Evolutionary conservation across 306 rosid species (phyloP).

Genomic region (Sphenostylis stenocarpa): DNA sequence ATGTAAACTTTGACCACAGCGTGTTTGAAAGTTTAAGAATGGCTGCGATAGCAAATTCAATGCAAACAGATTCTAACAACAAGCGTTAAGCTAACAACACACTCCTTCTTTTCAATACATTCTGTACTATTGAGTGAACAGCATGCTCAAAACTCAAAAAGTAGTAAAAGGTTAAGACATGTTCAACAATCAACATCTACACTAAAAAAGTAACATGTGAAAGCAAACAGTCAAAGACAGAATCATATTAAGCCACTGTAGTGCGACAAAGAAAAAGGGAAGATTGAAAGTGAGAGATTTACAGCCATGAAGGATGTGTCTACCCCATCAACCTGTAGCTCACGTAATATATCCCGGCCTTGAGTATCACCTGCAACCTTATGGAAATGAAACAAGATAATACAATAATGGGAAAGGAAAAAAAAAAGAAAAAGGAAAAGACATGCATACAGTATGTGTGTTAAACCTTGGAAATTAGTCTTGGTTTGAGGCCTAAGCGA

Average conservation of each 20-base stretch:
- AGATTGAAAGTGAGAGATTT: slow-evolving; percentile 33
- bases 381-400: not conserved
- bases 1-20: not conserved
- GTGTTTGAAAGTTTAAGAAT: not conserved
- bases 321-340: slow-evolving; percentile 67
- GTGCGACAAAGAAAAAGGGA: not conserved
- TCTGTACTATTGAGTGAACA: not conserved
- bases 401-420: not conserved
- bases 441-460: not conserved
- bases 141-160: not conserved
- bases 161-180: not conserved
- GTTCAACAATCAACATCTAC: not conserved
- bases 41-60: not conserved
- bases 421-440: not conserved
- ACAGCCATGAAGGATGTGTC: slow-evolving; percentile 76
- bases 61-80: not conserved
- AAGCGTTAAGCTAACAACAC: not conserved
- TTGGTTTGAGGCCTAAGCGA: slow-evolving; percentile 76
- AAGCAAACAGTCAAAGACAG: not conserved
- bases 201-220: not conserved
- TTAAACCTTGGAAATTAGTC: slow-evolving; percentile 73
- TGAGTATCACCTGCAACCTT: slow-evolving; percentile 77
- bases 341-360: slow-evolving; percentile 63
- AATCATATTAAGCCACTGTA: not conserved
- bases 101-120: not conserved